Evolutionary conservation across 177 flowering plant species (phyloP), one percentile per base, ranked within the genome.

Genomic region (Vitis hybrid): DNA sequence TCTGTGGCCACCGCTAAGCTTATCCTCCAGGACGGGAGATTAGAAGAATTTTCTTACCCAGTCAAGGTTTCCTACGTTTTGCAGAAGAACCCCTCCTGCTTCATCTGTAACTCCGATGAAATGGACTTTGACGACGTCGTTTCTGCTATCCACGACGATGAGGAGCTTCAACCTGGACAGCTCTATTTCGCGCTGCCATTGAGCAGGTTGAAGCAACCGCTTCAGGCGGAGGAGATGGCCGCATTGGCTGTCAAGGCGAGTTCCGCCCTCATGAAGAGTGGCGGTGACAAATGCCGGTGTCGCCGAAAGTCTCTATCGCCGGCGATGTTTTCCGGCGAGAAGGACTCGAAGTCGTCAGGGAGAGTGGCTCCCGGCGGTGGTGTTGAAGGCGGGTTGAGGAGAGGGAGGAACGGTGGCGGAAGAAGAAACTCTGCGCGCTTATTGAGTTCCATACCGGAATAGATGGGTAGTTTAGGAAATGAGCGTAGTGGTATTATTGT

Each of bases 221-320:
- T 90, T 11, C 73, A 73, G 61, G 71, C 86, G 4, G 73, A 74
- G n/a, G 83, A 81, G 52, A 85, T 85, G 86, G 88, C 88, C 8
- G 89, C 89, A 19, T 74, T 89, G 80, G 94, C 94, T 0, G 88
- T 89, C 0, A 86, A 85, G 56, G 94, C 94, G 5, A 88, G 86
- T 69, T 22, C 79, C 1, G 94, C 94, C 0, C 73, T 88, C n/a
- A 76, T 72, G 80, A 78, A 76, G 26, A 61, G 73, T 51, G 73
- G 72, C 12, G 69, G 51, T 0, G 73, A 73, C 0, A 74, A 76
- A 69, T 74, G 68, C 22, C 74, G 79, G 64, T 73, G 74, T 62
- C 65, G 77, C 21, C 70, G 66, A 64, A 77, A 66, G 14, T 7
- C 63, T 10, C 65, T 72, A 31, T 60, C 70, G 5, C 70, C 65